These are phyloP conservation scores for Teratosphaeria viscida DNA, from an alignment of 2,329 filamentous ascomycete genomes.

Conservation along the genomic window DNA sequence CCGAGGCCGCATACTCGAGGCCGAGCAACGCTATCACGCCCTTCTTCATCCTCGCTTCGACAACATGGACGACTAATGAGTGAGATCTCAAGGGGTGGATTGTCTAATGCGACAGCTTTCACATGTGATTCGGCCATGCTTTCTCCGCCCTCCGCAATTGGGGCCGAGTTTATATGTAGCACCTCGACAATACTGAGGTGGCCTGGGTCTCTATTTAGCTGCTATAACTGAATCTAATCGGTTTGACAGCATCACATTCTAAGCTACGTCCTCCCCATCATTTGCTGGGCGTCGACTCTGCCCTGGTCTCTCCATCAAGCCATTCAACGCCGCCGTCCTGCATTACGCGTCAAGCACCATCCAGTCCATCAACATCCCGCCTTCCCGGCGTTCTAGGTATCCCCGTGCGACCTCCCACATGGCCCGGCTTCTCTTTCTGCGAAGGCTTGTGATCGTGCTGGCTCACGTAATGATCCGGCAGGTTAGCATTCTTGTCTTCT, in stretches of 20 bases:
- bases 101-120: background rate
- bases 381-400: background rate
- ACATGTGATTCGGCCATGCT: background rate
- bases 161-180: background rate
- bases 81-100: background rate
- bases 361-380: background rate
- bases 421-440: background rate
- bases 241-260: no score
- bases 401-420: background rate
- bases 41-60: constrained; percentile 21
- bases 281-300: no score
- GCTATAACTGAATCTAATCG: no score
- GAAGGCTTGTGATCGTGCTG: background rate
- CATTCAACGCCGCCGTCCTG: no score
- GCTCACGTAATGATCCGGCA: background rate
- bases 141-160: background rate
- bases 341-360: no score
- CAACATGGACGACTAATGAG: background rate
- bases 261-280: no score
- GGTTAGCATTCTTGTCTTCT: background rate
- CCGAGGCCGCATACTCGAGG: constrained; percentile 21
- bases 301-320: no score
- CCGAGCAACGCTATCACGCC: constrained; percentile 20
- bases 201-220: no score
- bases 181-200: background rate